A percentile compares a stretch with the other conserved stretches of the same genome.
phyloP scores from a whole-genome alignment of 2,329 filamentous ascomycete genomes.

The Trichoderma sp. region DNA sequence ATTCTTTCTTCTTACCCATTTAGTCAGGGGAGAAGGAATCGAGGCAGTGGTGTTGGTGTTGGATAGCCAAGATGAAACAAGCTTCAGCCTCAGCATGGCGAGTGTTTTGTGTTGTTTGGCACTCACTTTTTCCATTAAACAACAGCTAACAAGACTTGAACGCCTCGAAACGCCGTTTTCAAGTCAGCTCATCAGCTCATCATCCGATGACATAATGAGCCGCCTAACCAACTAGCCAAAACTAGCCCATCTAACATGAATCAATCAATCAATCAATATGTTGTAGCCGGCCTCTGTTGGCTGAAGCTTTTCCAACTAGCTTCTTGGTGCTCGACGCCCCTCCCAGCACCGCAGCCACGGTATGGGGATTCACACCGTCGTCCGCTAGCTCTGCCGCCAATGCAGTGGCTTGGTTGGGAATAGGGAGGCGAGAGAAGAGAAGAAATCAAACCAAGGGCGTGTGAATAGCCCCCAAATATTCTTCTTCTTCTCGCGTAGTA shows the following conservation, averaged over 20 bases:
- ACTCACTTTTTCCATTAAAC: neutral
- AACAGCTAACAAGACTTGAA: neutral
- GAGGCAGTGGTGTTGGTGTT: neutral
- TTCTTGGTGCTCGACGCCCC: neutral
- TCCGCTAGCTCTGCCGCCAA: conserved; percentile 8
- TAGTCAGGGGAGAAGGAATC: neutral
- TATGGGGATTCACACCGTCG: conserved; percentile 7
- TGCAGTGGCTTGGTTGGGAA: conserved; percentile 1
- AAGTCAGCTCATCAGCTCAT: neutral
- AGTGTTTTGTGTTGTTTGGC: neutral
- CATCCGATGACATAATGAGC: neutral
- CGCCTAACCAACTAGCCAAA: neutral
- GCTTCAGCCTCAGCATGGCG: neutral
- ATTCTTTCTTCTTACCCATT: neutral
- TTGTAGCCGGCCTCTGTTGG: neutral
- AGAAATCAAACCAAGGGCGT: neutral
- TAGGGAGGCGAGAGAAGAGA: neutral
- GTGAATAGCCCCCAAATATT: neutral
- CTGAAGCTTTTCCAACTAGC: neutral
- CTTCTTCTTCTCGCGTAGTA: neutral
- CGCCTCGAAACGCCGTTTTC: neutral
- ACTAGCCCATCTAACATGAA: neutral
- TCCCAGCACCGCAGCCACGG: conserved; percentile 20
- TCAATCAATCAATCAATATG: neutral
- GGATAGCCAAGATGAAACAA: neutral